A percentile compares a stretch with the other conserved stretches of the same genome.
phyloP scores from a whole-genome alignment of 2,329 filamentous ascomycete genomes.

The Huntiella decipiens region DNA sequence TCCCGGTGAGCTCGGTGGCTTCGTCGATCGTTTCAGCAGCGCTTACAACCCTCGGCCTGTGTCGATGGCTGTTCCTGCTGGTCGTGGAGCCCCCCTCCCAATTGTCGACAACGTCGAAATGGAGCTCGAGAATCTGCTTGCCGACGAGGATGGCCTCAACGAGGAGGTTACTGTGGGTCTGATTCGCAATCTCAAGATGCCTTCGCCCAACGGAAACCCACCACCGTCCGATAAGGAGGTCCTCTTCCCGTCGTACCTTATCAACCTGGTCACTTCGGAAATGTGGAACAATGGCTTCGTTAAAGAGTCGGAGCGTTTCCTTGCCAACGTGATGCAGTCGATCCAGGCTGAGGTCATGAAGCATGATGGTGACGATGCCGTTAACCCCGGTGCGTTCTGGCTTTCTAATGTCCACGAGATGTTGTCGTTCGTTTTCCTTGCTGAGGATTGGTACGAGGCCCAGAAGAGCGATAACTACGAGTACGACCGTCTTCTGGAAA shows the following conservation, averaged over 20 bases:
- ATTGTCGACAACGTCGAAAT: conserved; percentile 80
- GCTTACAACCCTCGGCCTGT: conserved; percentile 89
- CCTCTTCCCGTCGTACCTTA: conserved; percentile 93
- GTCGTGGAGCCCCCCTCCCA: conserved; percentile 25
- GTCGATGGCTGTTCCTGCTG: conserved; percentile 73
- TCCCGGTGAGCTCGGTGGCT: conserved; percentile 48
- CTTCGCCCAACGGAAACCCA: conserved; percentile 66
- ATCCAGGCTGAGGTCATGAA: conserved; percentile 99
- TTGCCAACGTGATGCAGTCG: conserved; percentile 98
- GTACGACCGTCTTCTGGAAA: conserved; percentile 91
- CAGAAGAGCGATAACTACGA: conserved; percentile 99
- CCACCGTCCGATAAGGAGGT: conserved; percentile 96
- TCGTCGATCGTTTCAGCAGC: conserved; percentile 62
- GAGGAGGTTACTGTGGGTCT: conserved; percentile 93
- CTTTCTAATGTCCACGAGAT: conserved; percentile 98
- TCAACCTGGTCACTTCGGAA: conserved; percentile 96
- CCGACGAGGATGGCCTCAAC: conserved; percentile 88
- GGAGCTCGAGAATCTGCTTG: conserved; percentile 82
- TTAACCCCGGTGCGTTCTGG: conserved; percentile 97
- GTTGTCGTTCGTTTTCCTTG: conserved; percentile 97
- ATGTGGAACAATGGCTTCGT: conserved; percentile 99
- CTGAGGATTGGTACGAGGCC: conserved; percentile 98
- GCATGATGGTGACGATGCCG: conserved; percentile 88
- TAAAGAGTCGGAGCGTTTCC: conserved; percentile 95
- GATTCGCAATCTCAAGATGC: conserved; percentile 93